A percentile compares a stretch with the other conserved stretches of the same genome.
phyloP scores from a whole-genome alignment of 2,329 filamentous ascomycete genomes.

The Gremmenia infestans region DNA sequence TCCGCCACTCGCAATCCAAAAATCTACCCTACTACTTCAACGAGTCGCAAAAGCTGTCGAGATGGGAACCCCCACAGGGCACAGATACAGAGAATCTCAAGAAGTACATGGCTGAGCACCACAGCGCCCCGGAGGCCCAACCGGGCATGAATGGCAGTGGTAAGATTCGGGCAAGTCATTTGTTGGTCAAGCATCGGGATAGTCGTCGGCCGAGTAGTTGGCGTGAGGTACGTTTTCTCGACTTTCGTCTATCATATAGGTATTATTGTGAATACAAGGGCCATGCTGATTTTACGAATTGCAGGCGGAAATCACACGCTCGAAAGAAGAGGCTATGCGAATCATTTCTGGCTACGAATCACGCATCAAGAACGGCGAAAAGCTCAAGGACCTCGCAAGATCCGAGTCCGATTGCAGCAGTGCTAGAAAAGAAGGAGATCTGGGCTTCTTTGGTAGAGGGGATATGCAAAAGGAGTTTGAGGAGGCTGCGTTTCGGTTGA shows the following conservation, averaged over 20 bases:
- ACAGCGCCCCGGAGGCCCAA: constrained; percentile 54
- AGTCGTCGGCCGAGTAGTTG: constrained; percentile 89
- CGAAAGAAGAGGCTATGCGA: constrained; percentile 77
- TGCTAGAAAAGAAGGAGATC: constrained; percentile 85
- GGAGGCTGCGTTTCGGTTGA: constrained; percentile 85
- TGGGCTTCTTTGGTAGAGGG: constrained; percentile 89
- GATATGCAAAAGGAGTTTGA: constrained; percentile 99
- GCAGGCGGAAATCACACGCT: constrained; percentile 73
- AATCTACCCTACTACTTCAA: constrained; percentile 99
- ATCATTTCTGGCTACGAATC: constrained; percentile 73
- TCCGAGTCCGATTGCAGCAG: constrained; percentile 91
- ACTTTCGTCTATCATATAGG: too few species aligned
- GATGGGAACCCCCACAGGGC: constrained; percentile 87
- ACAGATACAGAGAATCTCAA: constrained; percentile 93
- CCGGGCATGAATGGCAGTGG: constrained; percentile 44
- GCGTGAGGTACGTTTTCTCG: constrained; percentile 58
- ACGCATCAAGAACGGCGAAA: constrained; percentile 63
- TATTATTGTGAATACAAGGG: neutral
- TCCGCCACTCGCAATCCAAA: constrained; percentile 96
- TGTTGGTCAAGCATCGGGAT: constrained; percentile 88
- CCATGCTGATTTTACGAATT: constrained; percentile 7
- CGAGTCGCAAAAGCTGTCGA: constrained; percentile 74
- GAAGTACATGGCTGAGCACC: constrained; percentile 84
- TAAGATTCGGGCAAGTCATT: constrained; percentile 89
- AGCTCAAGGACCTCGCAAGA: neutral